Conservation (phyloP, 2,329 filamentous ascomycete species). For the Trichoderma brevicompactum region DNA sequence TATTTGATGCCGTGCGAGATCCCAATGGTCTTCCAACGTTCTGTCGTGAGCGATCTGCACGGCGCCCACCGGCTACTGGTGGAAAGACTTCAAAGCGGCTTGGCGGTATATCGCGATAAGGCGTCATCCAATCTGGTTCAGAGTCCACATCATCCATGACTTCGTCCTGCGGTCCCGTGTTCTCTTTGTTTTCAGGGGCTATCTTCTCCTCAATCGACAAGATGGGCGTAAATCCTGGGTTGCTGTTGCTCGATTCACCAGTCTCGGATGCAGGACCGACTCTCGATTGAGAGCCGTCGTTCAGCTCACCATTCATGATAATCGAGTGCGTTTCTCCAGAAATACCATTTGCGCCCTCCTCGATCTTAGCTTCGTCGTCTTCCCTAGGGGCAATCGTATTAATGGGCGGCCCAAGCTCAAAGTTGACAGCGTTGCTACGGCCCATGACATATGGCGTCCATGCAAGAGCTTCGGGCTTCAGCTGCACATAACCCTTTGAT, state of each 20-base stretch:
- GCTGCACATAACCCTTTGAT: constrained; percentile 81
- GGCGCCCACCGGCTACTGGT: constrained; percentile 57
- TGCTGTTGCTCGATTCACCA: constrained; percentile 15
- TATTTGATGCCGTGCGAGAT: constrained; percentile 43
- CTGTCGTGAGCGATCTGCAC: constrained; percentile 52
- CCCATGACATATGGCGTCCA: constrained; percentile 99
- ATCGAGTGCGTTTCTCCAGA: constrained; percentile 30
- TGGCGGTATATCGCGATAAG: constrained; percentile 65
- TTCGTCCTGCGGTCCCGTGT: constrained; percentile 36
- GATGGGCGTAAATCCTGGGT: constrained; percentile 32
- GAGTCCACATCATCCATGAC: constrained; percentile 37
- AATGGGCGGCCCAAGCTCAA: constrained; percentile 78
- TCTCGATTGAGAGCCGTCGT: constrained; percentile 25
- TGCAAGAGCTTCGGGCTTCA: constrained; percentile 78
- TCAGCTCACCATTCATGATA: constrained; percentile 35
- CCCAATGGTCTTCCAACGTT: constrained; percentile 46
- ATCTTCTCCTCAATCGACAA: constrained; percentile 41
- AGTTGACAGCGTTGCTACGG: constrained; percentile 77
- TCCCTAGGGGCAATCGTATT: constrained; percentile 88
- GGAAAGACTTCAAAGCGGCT: constrained; percentile 81
- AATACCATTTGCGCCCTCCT: constrained; percentile 39
- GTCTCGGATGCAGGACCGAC: constrained; percentile 15
- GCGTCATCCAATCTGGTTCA: constrained; percentile 49
- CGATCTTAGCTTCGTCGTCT: constrained; percentile 60
- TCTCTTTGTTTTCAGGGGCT: constrained; percentile 42